Evolutionary conservation across 345 rosid genomes (phyloP), one percentile per base, ranked within the genome.

Genomic region (Orychophragmus violaceus): DNA sequence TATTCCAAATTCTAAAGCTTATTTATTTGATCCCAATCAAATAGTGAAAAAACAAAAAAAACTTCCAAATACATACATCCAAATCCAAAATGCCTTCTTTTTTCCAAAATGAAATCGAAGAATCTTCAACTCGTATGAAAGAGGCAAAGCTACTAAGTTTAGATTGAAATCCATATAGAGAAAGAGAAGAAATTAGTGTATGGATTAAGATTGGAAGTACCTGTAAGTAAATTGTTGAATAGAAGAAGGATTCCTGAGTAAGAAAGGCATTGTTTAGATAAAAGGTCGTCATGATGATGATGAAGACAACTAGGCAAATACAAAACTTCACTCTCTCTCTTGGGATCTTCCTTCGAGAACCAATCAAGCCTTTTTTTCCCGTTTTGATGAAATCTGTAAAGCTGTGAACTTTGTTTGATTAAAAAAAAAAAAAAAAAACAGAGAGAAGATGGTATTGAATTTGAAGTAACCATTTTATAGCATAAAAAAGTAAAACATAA

Each of bases 301-400:
- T 5, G 19, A 41, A 68, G 59, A 70, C 83, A 68, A 68, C 66
- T 24, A 62, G 59, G 79, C 71, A 11, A 25, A 62, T 66, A 27
- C 77, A 67, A 59, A 59, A 64, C 58, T 77, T 53, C 61, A 27
- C 61, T 14, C 13, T 53, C 59, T 68, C 28, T 48, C 39, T 48
- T 21, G 19, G 44, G 74, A 62, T 61, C 68, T 54, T 53, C 30
- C 56, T 71, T 62, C 41, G 50, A 62, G 50, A 44, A 62, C 24
- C 33, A 55, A 64, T 56, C 45, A 33, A 69, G 4, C 69, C n/a
- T n/a, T 58, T 63, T 10, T 51, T 66, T 12, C 19, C 25, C 14
- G 5, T 79, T 24, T 30, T 61, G 69, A 59, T 68, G 77, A 70
- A 72, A 78, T 74, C 78, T 77, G 77, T 75, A 84, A 80, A 85